Conservation (phyloP, 73 alveolate genomes). For the Symbiodinium pilosum region DNA sequence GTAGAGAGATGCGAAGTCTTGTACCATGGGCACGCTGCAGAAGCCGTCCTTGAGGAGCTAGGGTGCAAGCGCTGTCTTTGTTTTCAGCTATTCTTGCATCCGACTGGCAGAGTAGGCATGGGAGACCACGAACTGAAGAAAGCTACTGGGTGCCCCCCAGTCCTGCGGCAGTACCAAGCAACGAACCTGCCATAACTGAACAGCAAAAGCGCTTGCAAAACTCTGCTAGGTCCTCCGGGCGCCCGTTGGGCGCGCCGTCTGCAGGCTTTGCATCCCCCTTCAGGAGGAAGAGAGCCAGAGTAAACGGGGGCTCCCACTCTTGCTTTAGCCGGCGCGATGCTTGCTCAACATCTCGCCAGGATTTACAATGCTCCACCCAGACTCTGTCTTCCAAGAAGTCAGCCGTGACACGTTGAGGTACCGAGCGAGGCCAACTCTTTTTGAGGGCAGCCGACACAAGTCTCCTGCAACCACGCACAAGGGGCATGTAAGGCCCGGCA, state of each 20-base stretch:
- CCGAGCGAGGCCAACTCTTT: conserved; percentile 49
- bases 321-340: not conserved
- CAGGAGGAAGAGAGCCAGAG: conserved; percentile 68
- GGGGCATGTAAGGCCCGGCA: not conserved
- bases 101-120: conserved; percentile 62
- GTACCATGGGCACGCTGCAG: conserved; percentile 86
- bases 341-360: conserved; percentile 89
- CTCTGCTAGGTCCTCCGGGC: too few species aligned
- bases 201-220: too few species aligned
- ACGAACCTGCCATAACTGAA: too few species aligned
- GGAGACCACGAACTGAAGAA: conserved; percentile 69
- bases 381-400: conserved; percentile 34
- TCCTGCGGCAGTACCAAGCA: conserved; percentile 1
- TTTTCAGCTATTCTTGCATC: not conserved
- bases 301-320: conserved; percentile 40
- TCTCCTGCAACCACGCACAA: conserved; percentile 23
- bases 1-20: conserved; percentile 59
- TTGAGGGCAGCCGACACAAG: conserved; percentile 6
- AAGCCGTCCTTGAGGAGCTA: conserved; percentile 36
- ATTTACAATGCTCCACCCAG: conserved; percentile 51
- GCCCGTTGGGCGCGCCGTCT: too few species aligned
- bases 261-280: conserved; percentile 23
- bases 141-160: conserved; percentile 90
- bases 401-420: conserved; percentile 25
- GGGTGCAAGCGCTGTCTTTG: not conserved